A percentile compares a stretch with the other conserved stretches of the same genome.
Evolutionary conservation across 306 rosid genomes (phyloP).

Genomic region (Trichosanthes truncata): DNA sequence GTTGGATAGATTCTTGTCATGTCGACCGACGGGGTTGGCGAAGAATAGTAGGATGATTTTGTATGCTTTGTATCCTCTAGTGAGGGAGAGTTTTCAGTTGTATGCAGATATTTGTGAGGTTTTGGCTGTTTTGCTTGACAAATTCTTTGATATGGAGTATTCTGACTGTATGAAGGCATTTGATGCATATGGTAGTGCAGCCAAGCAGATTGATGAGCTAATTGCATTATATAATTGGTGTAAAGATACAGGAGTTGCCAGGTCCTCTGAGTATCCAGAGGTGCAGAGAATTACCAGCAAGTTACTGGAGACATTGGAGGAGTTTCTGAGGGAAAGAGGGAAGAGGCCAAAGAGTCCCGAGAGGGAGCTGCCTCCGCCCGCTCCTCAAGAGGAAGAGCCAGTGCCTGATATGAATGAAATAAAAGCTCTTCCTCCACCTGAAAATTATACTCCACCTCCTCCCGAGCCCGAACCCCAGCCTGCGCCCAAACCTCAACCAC

Average conservation of each 20-base stretch:
- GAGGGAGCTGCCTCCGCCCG: constrained; percentile 40
- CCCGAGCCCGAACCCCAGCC: constrained; percentile 59
- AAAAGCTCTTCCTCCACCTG: constrained; percentile 89
- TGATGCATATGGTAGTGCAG: constrained; percentile 86
- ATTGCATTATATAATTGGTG: constrained; percentile 67
- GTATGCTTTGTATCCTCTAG: constrained; percentile 74
- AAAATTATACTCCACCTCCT: constrained; percentile 64
- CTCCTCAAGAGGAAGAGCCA: constrained; percentile 56
- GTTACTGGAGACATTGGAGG: constrained; percentile 84
- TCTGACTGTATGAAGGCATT: constrained; percentile 83
- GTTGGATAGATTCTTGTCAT: constrained; percentile 74
- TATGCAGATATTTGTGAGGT: constrained; percentile 89
- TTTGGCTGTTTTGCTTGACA: constrained; percentile 81
- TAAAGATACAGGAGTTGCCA: constrained; percentile 67
- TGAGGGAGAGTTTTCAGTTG: constrained; percentile 82
- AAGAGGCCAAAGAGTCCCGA: constrained; percentile 86
- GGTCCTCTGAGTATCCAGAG: constrained; percentile 93
- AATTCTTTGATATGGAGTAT: constrained; percentile 93
- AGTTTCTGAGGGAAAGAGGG: constrained; percentile 86
- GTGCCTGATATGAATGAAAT: constrained; percentile 78
- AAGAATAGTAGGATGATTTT: constrained; percentile 73
- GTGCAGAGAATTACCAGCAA: constrained; percentile 86
- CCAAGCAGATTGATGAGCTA: constrained; percentile 89
- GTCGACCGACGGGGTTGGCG: constrained; percentile 88
- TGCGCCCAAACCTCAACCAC: constrained; percentile 39